Evolutionary conservation across 202 grass and related monocot genomes (phyloP), one percentile per base, ranked within the genome.

Genomic region (Panicum hallii): DNA sequence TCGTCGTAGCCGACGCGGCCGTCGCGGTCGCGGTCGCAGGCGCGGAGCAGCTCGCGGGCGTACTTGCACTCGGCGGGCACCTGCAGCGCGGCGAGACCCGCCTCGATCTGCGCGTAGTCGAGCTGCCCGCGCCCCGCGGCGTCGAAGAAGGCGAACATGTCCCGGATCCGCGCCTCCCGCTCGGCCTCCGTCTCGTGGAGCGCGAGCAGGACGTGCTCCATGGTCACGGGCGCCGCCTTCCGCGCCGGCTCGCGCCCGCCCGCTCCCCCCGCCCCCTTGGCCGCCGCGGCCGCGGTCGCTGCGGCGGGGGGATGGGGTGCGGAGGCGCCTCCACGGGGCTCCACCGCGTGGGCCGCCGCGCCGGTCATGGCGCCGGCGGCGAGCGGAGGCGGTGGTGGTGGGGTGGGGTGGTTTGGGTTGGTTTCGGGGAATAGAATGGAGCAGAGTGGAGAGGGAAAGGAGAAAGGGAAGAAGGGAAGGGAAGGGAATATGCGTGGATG

Each of bases 71-170:
- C 89, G 5, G 90, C 65, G 57, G 95, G 92, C 42, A 98, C 87
- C 80, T 83, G 87, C 74, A 98, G 83, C 5, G 90, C 89, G 49
- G 95, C 87, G 17, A 98, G 85, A 8, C 92, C 92, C 0, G 85
- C 78, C 83, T 98, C 95, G 92, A 98, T 98, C 92, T 93, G 90
- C 53, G 89, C 87, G 82, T 93, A 98, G 89, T 95, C 95, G 64
- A 98, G 91, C 81, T 91, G 89, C 67, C 95, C 95, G 38, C 83
- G 34, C 0, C 95, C 90, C n/a, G 89, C 50, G 47, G 60, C 22
- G 89, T 98, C 95, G 86, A 98, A 98, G 89, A 93, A 95, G 62
- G 48, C 88, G 81, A 98, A 95, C 71, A 98, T 89, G 75, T 82
- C 94, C 15, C 84, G 93, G 90, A 98, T 95, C 88, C 95, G 91